Base-by-base conservation (phyloP, 257 asterid genomes). In the Verbascum thapsus region DNA sequence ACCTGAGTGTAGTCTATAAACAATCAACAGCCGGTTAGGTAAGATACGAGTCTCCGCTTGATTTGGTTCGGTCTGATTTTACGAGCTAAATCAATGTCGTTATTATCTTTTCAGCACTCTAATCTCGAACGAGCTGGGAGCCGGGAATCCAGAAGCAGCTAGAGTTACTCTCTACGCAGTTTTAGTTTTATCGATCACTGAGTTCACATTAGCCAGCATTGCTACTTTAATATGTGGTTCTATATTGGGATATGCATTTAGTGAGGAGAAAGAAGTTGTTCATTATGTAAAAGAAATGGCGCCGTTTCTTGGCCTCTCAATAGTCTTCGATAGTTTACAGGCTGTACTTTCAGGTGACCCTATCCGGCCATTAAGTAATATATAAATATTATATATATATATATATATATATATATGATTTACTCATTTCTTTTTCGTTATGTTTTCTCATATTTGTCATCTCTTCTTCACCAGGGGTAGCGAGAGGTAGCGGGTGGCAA, bases 51-150 rank as follows among this genome's bases (percentile, higher is more conserved):
- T n/a, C n/a, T n/a, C n/a, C n/a, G n/a, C n/a, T n/a, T n/a, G n/a
- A n/a, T n/a, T n/a, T n/a, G n/a, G n/a, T n/a, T n/a, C n/a, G n/a
- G n/a, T n/a, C n/a, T n/a, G n/a, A n/a, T n/a, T n/a, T n/a, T n/a
- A n/a, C n/a, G n/a, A n/a, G n/a, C n/a, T n/a, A n/a, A n/a, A n/a
- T n/a, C n/a, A n/a, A n/a, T n/a, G n/a, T 18, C 32, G n/a, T 57
- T 5, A 20, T 26, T 10, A 19, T 19, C 12, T 60, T 52, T 35
- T 75, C 12, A 89, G 95, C 63, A 85, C 92, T 51, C 74, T 86
- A 64, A 78, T 89, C 60, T 81, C 95, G 4, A 89, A 89, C 35
- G 89, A 83, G 68, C 78, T 89, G 10, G 96, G 96, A 52, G 90
- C 95, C 26, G 95, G 94, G 35, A 84, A 79, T 53, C 81, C 91